Conservation (phyloP, 1,284 basidiomycete genomes). For the Vanrija pseudolonga region DNA sequence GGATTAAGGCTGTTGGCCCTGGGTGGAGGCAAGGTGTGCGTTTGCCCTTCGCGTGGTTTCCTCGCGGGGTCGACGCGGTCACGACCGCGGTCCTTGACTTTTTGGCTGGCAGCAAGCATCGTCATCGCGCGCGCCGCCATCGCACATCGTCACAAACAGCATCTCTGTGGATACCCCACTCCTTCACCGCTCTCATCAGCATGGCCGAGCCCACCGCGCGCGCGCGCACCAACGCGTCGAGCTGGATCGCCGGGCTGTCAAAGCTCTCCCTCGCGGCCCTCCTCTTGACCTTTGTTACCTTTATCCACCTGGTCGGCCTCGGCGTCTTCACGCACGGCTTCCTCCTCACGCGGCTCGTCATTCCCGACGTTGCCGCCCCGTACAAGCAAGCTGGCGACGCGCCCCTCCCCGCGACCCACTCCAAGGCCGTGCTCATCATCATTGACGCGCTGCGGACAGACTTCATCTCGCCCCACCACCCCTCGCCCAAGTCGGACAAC, state of each 20-base stretch:
- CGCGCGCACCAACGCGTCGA: constrained; percentile 12
- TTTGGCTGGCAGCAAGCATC: no score
- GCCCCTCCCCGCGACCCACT: constrained; percentile 59
- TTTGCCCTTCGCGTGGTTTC: no score
- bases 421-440: constrained; percentile 75
- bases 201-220: background rate
- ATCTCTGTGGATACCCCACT: no score
- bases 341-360: constrained; percentile 74
- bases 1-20: no score
- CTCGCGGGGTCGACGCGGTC: no score
- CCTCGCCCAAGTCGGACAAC: constrained; percentile 61
- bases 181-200: no score
- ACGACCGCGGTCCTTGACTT: no score
- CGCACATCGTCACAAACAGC: no score
- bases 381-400: constrained; percentile 50
- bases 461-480: constrained; percentile 69
- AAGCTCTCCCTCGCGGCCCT: constrained; percentile 47
- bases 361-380: constrained; percentile 56
- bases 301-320: constrained; percentile 52
- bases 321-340: constrained; percentile 82
- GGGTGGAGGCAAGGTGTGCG: no score
- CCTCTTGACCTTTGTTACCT: constrained; percentile 59
- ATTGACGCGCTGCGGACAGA: constrained; percentile 94
- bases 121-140: no score
- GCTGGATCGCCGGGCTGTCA: constrained; percentile 31